Evolutionary conservation across 2,329 filamentous ascomycete genomes (phyloP), one percentile per base, ranked within the genome.

Genomic region (Huntiella abstrusa): DNA sequence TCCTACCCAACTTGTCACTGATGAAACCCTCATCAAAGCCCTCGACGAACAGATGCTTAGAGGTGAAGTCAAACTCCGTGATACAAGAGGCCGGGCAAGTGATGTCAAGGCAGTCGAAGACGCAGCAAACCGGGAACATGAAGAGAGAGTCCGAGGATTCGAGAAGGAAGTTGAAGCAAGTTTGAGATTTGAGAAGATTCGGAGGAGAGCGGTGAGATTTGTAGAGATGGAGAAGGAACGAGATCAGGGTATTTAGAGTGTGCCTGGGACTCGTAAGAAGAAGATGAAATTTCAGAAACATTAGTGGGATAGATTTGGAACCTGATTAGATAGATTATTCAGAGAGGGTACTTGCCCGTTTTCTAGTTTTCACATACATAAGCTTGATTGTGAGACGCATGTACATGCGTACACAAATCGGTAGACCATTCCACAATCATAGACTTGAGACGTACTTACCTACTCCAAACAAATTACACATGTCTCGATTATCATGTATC

Each of bases 101-200:
- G 22, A 28, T 3, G 2, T 28, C 22, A 28, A 28, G 22, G 22
- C 22, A 28, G 22, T 28, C 22, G 22, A 28, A 45, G 56, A 60
- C 10, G 63, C 66, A 41, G 70, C 67, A 28, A 59, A 62, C 38
- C 55, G 57, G 7, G 71, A 76, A 36, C 56, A 64, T 13, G 55
- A 61, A 5, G 57, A 62, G 48, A 64, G 72, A 16, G 54, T 58
- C 52, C 54, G 49, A n/a, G 55, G 59, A 3, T 57, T 71, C 34
- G 62, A 64, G 11, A 54, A 57, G 28, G 72, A 76, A 56, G 59
- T 68, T 28, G 62, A 67, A 49, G 63, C 66, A 42, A 73, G 68
- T 46, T 60, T 61, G 5, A 49, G 56, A 1, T 76, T 76, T 53
- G 71, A 75, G 55, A 50, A 54, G 45, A 65, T 56, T 51, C 63